A percentile compares a stretch with the other conserved stretches of the same genome.
phyloP scores from a whole-genome alignment of 1,284 basidiomycete species.

The Macrocystidia cucumis region DNA sequence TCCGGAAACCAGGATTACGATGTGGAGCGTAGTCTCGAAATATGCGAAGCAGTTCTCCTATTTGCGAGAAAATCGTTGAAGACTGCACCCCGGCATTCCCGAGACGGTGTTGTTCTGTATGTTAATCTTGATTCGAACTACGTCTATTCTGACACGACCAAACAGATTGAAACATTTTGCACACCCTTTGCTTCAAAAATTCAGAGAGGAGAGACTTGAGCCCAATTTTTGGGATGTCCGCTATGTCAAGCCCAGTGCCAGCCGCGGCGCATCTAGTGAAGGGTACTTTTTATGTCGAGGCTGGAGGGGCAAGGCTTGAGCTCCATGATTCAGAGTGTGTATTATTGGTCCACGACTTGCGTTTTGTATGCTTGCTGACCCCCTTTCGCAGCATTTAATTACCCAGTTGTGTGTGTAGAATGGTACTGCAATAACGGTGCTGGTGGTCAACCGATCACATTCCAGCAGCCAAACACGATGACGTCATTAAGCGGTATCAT shows the following conservation, averaged over 20 bases:
- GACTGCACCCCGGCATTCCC: no score
- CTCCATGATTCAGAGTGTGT: no score
- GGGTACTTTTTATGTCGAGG: slow-evolving; percentile 67
- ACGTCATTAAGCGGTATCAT: no score
- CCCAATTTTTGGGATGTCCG: slow-evolving; percentile 51
- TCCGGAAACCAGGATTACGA: slow-evolving; percentile 58
- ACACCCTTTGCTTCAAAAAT: slow-evolving; percentile 51
- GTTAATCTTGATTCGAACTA: slow-evolving; percentile 18
- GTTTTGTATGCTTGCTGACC: no score
- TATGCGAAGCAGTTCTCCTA: slow-evolving; percentile 55
- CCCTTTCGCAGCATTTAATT: no score
- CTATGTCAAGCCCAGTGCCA: slow-evolving; percentile 60
- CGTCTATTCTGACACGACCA: slow-evolving; percentile 5
- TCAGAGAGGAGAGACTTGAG: slow-evolving; percentile 42
- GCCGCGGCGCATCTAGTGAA: slow-evolving; percentile 64
- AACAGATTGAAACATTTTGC: slow-evolving; percentile 68
- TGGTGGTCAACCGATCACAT: no score
- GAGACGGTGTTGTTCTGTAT: slow-evolving; percentile 61
- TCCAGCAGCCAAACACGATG: no score
- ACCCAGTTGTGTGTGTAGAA: no score
- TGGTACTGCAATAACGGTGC: no score
- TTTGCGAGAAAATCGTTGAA: slow-evolving; percentile 52
- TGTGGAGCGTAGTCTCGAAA: slow-evolving; percentile 49
- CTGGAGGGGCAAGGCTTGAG: slow-evolving; percentile 15
- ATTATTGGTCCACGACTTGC: no score